Base-by-base conservation (phyloP, 2,329 filamentous ascomycete genomes). In the Myrmaecium sp. region DNA sequence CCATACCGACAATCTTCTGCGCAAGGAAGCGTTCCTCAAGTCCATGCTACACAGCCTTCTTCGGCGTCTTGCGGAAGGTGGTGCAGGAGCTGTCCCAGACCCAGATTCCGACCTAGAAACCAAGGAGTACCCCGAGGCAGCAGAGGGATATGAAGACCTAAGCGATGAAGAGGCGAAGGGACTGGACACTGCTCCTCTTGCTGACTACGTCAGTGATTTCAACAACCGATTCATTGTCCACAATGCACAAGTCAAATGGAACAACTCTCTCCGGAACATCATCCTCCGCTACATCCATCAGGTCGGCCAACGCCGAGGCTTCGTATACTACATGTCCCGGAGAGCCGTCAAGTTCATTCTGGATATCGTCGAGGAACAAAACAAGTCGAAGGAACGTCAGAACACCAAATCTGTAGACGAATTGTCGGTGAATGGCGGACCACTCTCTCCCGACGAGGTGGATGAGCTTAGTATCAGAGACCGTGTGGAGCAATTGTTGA, bases 161-260 rank as follows among this genome's bases (percentile, higher is more conserved):
- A 29, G 38, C 13, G 59, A 65, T 17, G 41, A 59, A 16, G 60
- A 64, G 11, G 37, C 37, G 3, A 46, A 46, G 23, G 66, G 63
- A 9, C 58, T 76, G 28, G 73, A 81, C 35, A 66, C 75, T 2
- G 70, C 74, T 3, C 69, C 75, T 1, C 68, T 74, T 3, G 69
- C 78, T 10, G 83, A 94, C 37, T 86, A 86, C 38, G 74, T 80
- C 25, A 93, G 79, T 49, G 84, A 95, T 46, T 98, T 94, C 60
- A 89, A 91, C 48, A 98, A 98, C 45, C 78, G 89, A 2, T 98
- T 98, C 57, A 86, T 95, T 40, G 78, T 98, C 27, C 89, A 98
- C 59, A 98, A 98, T 42, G 69, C 91, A 47, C 89, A 98, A 44
- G 60, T 98, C 30, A 98, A 98, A 52, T 98, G 89, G 89, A 95